Evolutionary conservation across 1,139 yeast genomes (phyloP).

Genomic region (Scheffersomyces insectosa): DNA sequence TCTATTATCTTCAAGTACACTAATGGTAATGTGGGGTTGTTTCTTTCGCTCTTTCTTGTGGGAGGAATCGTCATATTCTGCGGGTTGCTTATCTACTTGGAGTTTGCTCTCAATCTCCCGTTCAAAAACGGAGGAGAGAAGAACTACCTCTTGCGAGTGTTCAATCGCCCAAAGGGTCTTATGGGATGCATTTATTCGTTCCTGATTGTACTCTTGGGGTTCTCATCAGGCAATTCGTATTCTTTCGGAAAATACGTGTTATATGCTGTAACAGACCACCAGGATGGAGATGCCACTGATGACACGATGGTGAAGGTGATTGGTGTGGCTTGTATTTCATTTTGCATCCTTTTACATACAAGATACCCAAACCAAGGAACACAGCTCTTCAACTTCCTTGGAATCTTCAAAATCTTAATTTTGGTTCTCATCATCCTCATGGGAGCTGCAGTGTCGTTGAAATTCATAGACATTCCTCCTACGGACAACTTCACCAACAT

Average conservation of each 20-base stretch:
- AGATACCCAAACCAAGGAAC: conserved; percentile 44
- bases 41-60: conserved; percentile 39
- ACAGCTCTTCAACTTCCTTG: conserved; percentile 43
- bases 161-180: conserved; percentile 34
- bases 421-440: conserved; percentile 39
- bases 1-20: conserved; percentile 46
- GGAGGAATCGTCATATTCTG: conserved; percentile 50
- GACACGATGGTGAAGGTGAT: conserved; percentile 34
- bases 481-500: conserved; percentile 28
- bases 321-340: conserved; percentile 46
- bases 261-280: conserved; percentile 32
- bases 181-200: conserved; percentile 48
- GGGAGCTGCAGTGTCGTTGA: conserved; percentile 32
- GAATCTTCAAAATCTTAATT: conserved; percentile 42
- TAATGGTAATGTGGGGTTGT: conserved; percentile 44
- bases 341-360: conserved; percentile 42
- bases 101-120: conserved; percentile 49
- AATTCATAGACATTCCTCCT: conserved; percentile 25
- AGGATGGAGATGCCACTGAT: conserved; percentile 11
- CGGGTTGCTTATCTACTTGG: conserved; percentile 48
- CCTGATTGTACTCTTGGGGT: conserved; percentile 49
- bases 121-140: conserved; percentile 52
- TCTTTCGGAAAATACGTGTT: conserved; percentile 52
- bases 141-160: conserved; percentile 48
- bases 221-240: conserved; percentile 52